A percentile compares a stretch with the other conserved stretches of the same genome.
Evolutionary conservation across 768 basidiomycete genomes (phyloP).

Genomic region (Boletus reticuloceps): DNA sequence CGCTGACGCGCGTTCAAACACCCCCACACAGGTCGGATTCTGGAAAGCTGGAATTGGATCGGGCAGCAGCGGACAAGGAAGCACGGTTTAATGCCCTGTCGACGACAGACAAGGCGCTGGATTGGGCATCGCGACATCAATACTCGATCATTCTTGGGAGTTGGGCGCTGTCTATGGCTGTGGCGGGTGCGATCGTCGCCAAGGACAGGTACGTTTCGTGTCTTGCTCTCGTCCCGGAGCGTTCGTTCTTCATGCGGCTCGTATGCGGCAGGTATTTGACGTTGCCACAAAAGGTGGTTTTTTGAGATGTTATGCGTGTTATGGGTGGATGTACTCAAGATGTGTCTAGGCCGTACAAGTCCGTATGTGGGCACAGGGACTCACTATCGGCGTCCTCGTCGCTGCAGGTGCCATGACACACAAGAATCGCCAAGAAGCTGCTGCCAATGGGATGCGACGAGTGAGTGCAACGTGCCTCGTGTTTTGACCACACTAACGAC

Average conservation of each 20-base stretch:
- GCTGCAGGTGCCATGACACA: constrained; percentile 68
- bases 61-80: constrained; percentile 32
- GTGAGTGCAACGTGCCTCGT: constrained; percentile 7
- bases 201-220: constrained; percentile 45
- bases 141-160: constrained; percentile 72
- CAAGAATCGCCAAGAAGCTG: constrained; percentile 41
- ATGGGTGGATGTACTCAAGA: constrained; percentile 14
- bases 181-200: constrained; percentile 65
- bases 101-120: constrained; percentile 49
- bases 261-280: constrained; percentile 22
- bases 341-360: constrained; percentile 68
- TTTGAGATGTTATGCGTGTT: too few relatives aligned
- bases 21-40: constrained; percentile 31
- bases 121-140: constrained; percentile 67
- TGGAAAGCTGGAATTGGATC: constrained; percentile 54
- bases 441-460: constrained; percentile 19
- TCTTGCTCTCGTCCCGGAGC: too few relatives aligned
- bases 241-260: background rate
- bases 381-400: constrained; percentile 73
- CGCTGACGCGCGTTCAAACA: too few relatives aligned
- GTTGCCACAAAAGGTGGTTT: constrained; percentile 27
- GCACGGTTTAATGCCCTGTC: constrained; percentile 51
- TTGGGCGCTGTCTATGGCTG: constrained; percentile 67
- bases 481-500: background rate
- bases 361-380: constrained; percentile 86